These are phyloP conservation scores for Cubamyces lactineus DNA, from an alignment of 768 basidiomycete species.

Conservation along the genomic window DNA sequence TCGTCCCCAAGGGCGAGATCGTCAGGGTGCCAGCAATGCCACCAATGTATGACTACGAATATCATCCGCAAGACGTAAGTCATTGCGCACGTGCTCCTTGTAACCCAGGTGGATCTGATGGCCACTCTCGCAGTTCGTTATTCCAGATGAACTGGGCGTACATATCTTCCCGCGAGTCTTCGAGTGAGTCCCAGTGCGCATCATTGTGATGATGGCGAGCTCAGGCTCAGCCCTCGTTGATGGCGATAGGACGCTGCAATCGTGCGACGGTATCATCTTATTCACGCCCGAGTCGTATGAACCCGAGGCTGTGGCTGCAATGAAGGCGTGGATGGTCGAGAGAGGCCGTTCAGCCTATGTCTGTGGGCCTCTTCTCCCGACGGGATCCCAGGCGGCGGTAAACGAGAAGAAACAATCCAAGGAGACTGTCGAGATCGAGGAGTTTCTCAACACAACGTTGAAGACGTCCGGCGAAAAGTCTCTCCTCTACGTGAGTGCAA, in stretches of 20 bases:
- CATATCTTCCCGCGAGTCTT: background rate
- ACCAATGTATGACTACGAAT: conserved; percentile 30
- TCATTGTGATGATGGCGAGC: background rate
- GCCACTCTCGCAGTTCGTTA: background rate
- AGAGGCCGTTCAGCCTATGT: conserved; percentile 20
- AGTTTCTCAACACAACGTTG: conserved; percentile 25
- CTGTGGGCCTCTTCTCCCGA: conserved; percentile 24
- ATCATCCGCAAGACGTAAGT: conserved; percentile 25
- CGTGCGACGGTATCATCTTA: conserved; percentile 26
- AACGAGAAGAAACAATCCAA: conserved; percentile 20
- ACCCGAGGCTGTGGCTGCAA: conserved; percentile 21
- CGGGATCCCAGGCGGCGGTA: background rate
- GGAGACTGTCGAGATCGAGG: conserved; percentile 17
- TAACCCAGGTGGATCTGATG: too few relatives aligned
- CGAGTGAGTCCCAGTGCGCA: background rate
- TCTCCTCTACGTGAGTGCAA: conserved; percentile 3
- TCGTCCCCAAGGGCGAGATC: conserved; percentile 14
- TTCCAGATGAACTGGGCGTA: background rate
- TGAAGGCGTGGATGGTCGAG: conserved; percentile 21
- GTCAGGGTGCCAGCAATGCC: conserved; percentile 27
- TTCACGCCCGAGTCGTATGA: conserved; percentile 25
- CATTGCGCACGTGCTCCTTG: too few relatives aligned
- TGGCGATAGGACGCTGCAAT: background rate
- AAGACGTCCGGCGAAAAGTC: conserved; percentile 26
- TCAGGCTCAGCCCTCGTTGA: too few relatives aligned